Base-by-base conservation (phyloP, 441 rosid species). In the Adansonia grandidieri region DNA sequence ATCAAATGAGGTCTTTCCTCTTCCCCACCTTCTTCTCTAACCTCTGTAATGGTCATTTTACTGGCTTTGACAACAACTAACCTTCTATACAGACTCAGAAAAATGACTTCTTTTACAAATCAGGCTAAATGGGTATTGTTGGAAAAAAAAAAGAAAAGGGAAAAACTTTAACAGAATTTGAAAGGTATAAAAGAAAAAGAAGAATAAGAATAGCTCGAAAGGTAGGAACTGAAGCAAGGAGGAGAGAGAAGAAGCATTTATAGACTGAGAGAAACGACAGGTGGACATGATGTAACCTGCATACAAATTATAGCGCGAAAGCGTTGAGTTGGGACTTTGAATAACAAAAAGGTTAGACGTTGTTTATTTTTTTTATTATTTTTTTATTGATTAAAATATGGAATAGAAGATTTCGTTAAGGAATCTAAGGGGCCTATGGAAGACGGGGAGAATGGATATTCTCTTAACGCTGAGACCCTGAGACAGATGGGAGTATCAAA, bases 31-130 rank as follows among this genome's bases (percentile, higher is more conserved):
- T 82, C 88, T 32, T 84, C 91, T 73, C 80, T 83, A 17, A 85
- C 66, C 86, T 92, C 90, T 6, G 81, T 66, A 81, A 88, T 85
- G 42, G 89, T 86, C 96, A 92, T 93, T 74, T 86, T 71, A 76
- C 61, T 68, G 6, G 87, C 88, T 75, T 72, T 76, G 67, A 80
- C 86, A 51, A 80, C 79, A 40, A 72, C 24, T 9, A 75, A 24
- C 61, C 70, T 66, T 17, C 67, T 57, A 61, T 57, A 28, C 7
- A 64, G 54, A 47, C 61, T 37, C 68, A n/a, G 64, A 68, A 20
- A 80, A 37, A 9, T 47, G 1, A 45, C 5, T 5, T 73, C 72
- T 13, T 71, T 80, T 80, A 73, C 79, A 83, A 80, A 62, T 70
- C 74, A 82, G 84, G 63, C 60, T 10, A 80, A 80, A 24, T 71